These are phyloP conservation scores for Pilobolus umbonatus DNA, from an alignment of 192 early-diverging fungal genomes.

Conservation along the genomic window DNA sequence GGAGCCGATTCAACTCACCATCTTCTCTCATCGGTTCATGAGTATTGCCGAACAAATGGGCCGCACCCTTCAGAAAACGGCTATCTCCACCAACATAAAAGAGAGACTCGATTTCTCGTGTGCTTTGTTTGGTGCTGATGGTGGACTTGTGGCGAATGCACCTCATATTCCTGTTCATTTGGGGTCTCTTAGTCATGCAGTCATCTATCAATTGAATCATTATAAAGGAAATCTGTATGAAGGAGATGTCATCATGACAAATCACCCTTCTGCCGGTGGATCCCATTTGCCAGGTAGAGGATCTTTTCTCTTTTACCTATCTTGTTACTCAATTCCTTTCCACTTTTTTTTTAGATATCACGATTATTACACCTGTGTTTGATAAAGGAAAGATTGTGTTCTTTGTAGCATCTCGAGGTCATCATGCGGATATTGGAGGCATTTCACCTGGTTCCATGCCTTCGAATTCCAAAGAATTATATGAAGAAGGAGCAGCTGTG, in stretches of 20 bases:
- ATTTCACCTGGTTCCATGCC: slow-evolving; percentile 86
- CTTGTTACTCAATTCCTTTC: background rate
- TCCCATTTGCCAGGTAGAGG: slow-evolving; percentile 76
- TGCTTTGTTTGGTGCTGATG: slow-evolving; percentile 87
- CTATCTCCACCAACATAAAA: slow-evolving; percentile 96
- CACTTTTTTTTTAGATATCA: slow-evolving; percentile 61
- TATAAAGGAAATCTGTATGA: slow-evolving; percentile 64
- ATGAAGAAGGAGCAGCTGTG: slow-evolving; percentile 91
- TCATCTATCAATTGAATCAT: slow-evolving; percentile 84
- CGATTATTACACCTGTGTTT: slow-evolving; percentile 95
- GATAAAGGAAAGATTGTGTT: slow-evolving; percentile 72
- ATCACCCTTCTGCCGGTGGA: slow-evolving; percentile 94
- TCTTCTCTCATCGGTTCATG: slow-evolving; percentile 98
- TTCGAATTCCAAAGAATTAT: slow-evolving; percentile 86
- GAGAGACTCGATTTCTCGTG: slow-evolving; percentile 97
- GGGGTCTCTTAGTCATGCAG: slow-evolving; percentile 91
- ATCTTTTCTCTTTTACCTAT: background rate
- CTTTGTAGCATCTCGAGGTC: slow-evolving; percentile 92
- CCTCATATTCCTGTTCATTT: slow-evolving; percentile 93
- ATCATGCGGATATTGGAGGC: slow-evolving; percentile 95
- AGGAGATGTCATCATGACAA: slow-evolving; percentile 92
- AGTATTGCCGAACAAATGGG: slow-evolving; percentile 98
- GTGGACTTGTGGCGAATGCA: slow-evolving; percentile 79
- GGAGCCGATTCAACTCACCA: slow-evolving; percentile 88
- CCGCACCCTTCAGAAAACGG: slow-evolving; percentile 87